A percentile compares a stretch with the other conserved stretches of the same genome.
Evolutionary conservation across 108 stramenopile species (phyloP).

Genomic region (Skeletonema costatum): DNA sequence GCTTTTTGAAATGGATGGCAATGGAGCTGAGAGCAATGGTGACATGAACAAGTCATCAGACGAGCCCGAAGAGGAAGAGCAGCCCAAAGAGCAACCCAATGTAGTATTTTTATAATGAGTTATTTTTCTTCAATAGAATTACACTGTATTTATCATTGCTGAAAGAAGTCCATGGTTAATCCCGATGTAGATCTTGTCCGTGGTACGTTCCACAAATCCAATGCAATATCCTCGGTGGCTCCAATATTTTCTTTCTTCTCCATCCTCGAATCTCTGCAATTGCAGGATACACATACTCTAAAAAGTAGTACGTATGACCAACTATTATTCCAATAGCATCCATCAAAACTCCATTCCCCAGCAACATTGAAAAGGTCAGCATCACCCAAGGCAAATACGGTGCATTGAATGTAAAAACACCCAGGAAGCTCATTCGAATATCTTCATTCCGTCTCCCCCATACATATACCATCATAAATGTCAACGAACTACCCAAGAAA

Average conservation of each 20-base stretch:
- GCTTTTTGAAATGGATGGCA: not conserved
- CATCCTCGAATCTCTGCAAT: constrained; percentile 93
- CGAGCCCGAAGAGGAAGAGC: not conserved
- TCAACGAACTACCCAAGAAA: constrained; percentile 92
- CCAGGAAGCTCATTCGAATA: constrained; percentile 93
- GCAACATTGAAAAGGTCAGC: constrained; percentile 82
- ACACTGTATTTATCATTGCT: not conserved
- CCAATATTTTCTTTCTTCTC: constrained; percentile 75
- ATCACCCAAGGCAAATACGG: constrained; percentile 98
- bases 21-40: not conserved
- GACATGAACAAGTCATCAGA: not conserved
- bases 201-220: constrained; percentile 79
- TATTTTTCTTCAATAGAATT: not conserved
- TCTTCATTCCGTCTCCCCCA: constrained; percentile 91
- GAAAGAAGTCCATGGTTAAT: constrained; percentile 1
- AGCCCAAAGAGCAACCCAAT: not conserved
- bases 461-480: constrained; percentile 99
- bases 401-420: constrained; percentile 93
- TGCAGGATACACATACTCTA: constrained; percentile 95
- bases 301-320: constrained; percentile 97
- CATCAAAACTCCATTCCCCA: constrained; percentile 85
- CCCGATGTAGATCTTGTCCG: constrained; percentile 32
- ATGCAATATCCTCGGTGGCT: constrained; percentile 72
- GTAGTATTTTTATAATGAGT: constrained; percentile 25
- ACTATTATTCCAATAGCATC: constrained; percentile 95